Evolutionary conservation across 495 filamentous ascomycete genomes (phyloP).

Genomic region (Neurospora sp.): DNA sequence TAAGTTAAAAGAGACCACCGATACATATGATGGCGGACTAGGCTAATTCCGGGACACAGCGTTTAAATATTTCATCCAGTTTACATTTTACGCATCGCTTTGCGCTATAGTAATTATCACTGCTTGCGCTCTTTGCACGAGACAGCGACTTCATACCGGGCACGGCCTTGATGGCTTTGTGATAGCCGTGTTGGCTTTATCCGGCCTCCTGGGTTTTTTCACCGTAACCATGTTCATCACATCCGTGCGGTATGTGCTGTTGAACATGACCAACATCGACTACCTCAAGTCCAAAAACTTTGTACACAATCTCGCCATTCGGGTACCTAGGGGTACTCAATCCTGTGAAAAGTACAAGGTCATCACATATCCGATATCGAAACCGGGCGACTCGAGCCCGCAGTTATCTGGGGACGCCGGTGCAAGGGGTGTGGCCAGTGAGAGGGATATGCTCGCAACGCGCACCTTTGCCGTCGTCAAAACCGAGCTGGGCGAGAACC

Average conservation of each 20-base stretch:
- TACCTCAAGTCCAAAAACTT: slow-evolving; percentile 50
- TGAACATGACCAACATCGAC: slow-evolving; percentile 78
- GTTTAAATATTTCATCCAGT: slow-evolving; percentile 87
- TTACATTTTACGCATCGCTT: slow-evolving; percentile 57
- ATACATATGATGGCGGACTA: not conserved
- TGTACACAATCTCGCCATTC: slow-evolving; percentile 65
- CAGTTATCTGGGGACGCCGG: not conserved
- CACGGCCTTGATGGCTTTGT: slow-evolving; percentile 24
- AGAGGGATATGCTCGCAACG: slow-evolving; percentile 34
- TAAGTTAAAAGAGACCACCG: slow-evolving; percentile 13
- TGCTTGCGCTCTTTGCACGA: slow-evolving; percentile 24
- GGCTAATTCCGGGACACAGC: slow-evolving; percentile 22
- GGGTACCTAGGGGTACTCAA: slow-evolving; percentile 45
- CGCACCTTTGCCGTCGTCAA: slow-evolving; percentile 68
- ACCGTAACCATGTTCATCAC: slow-evolving; percentile 60
- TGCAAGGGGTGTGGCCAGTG: not conserved
- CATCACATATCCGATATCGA: slow-evolving; percentile 32
- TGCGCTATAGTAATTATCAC: slow-evolving; percentile 58
- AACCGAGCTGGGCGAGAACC: slow-evolving; percentile 65
- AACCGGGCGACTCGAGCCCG: slow-evolving; percentile 8
- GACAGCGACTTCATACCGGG: slow-evolving; percentile 12
- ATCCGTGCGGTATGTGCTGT: slow-evolving; percentile 54
- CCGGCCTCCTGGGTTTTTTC: slow-evolving; percentile 66
- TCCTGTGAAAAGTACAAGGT: slow-evolving; percentile 27
- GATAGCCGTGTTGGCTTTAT: slow-evolving; percentile 28